Percentiles rank a stretch among this genome's conserved stretches.
These are phyloP conservation scores for Vanrija sp. DNA, from an alignment of 1,284 basidiomycete genomes.

Conservation along the genomic window DNA sequence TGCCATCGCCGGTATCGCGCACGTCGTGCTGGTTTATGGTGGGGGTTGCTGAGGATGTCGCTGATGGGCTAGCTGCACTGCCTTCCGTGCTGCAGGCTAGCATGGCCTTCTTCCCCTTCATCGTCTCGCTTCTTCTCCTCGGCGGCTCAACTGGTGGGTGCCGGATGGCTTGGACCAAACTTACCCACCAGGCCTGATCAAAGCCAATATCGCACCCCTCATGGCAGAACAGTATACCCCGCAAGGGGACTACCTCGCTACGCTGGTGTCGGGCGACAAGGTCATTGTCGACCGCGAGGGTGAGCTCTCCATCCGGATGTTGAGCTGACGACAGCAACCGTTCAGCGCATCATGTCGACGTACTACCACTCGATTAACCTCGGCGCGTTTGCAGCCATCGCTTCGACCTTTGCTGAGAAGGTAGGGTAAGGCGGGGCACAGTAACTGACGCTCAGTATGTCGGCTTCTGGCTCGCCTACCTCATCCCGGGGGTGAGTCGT, in stretches of 20 bases:
- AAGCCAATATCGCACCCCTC: slow-evolving; percentile 23
- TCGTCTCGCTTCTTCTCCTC: slow-evolving; percentile 12
- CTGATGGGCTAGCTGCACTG: slow-evolving; percentile 12
- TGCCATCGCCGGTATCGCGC: slow-evolving; percentile 10
- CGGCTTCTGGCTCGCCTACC: slow-evolving; percentile 24
- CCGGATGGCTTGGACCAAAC: neutral
- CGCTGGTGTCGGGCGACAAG: slow-evolving; percentile 11
- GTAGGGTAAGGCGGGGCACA: neutral
- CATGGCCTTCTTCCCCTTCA: slow-evolving; percentile 15
- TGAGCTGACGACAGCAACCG: slow-evolving; percentile 15
- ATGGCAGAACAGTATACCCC: slow-evolving; percentile 24
- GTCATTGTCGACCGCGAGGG: slow-evolving; percentile 23
- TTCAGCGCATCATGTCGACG: slow-evolving; percentile 28
- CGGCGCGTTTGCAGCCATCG: slow-evolving; percentile 24
- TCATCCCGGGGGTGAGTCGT: slow-evolving; percentile 17
- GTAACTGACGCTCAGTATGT: slow-evolving; percentile 9
- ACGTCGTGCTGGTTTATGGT: slow-evolving; percentile 20
- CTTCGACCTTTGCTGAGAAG: slow-evolving; percentile 30
- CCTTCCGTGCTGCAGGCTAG: slow-evolving; percentile 12
- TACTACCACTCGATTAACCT: slow-evolving; percentile 29
- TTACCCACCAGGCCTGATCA: slow-evolving; percentile 17
- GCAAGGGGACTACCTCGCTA: slow-evolving; percentile 7
- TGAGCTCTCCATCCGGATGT: neutral
- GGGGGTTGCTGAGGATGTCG: neutral
- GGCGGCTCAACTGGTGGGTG: slow-evolving; percentile 17